Conservation (phyloP, 129 eudicot species). For the Kitagawia praeruptora region DNA sequence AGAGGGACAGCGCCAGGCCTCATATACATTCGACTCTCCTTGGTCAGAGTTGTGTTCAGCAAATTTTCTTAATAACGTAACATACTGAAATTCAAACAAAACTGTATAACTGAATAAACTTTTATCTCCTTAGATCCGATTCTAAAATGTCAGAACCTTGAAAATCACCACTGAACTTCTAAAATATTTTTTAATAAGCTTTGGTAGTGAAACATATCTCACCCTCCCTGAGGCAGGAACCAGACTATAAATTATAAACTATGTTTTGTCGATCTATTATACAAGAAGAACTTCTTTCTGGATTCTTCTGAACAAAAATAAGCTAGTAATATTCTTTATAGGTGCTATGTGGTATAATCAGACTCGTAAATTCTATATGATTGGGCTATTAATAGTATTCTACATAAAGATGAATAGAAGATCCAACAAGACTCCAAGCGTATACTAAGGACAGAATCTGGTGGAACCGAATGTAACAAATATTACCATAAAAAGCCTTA, state of each 20-base stretch:
- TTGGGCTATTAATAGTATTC: background rate
- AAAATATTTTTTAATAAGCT: background rate
- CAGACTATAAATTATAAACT: too few species aligned
- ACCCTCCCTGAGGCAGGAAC: background rate
- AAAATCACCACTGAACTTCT: too few species aligned
- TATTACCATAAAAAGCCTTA: background rate
- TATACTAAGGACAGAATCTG: background rate
- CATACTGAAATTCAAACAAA: background rate
- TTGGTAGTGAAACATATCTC: background rate
- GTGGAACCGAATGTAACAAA: background rate
- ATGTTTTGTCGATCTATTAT: background rate
- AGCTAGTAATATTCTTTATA: background rate
- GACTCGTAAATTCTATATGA: background rate
- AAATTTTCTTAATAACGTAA: slow-evolving; percentile 6
- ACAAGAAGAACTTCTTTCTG: background rate
- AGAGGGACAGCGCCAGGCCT: slow-evolving; percentile 23
- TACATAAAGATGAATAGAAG: background rate
- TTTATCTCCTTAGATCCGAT: background rate
- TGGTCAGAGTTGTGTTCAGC: slow-evolving; percentile 20
- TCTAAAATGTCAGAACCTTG: background rate
- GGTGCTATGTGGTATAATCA: background rate
- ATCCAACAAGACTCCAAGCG: background rate
- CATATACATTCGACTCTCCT: slow-evolving; percentile 15
- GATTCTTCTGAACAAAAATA: background rate
- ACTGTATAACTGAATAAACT: too few species aligned